Percentiles rank a stretch among this genome's conserved stretches.
These are phyloP conservation scores for Ormosia emarginata DNA, from an alignment of 306 rosid species.

Conservation along the genomic window DNA sequence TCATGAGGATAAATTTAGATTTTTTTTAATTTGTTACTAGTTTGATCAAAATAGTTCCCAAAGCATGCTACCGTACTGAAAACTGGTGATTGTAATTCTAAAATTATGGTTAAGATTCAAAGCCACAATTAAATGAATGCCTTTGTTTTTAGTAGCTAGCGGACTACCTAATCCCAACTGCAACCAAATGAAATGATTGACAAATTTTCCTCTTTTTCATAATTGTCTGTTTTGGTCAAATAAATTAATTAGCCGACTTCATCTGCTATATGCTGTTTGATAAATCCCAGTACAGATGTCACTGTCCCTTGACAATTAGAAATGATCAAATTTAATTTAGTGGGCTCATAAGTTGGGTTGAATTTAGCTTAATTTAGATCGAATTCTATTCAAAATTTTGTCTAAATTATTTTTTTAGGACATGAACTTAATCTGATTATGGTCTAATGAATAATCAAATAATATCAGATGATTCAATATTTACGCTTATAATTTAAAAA, in stretches of 20 bases:
- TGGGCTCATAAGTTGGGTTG: no score
- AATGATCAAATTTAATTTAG: background rate
- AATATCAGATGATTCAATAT: no score
- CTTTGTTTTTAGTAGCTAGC: background rate
- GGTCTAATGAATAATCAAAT: no score
- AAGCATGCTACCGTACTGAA: background rate
- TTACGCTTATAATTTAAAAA: no score
- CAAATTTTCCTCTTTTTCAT: background rate
- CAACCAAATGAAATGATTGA: slow-evolving; percentile 19
- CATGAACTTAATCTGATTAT: no score
- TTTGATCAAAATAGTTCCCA: background rate
- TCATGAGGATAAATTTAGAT: no score
- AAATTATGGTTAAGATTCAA: background rate
- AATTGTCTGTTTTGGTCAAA: background rate
- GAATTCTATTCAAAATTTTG: no score
- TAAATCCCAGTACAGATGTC: background rate
- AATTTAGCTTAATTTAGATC: no score
- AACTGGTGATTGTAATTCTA: background rate
- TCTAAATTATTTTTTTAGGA: no score
- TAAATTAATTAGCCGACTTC: background rate
- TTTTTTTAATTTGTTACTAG: background rate
- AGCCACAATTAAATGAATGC: background rate
- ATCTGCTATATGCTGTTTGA: background rate
- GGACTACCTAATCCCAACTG: slow-evolving; percentile 16
- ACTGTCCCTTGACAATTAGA: background rate